Conservation (phyloP, 2,329 filamentous ascomycete genomes). For the Claviceps sp. region DNA sequence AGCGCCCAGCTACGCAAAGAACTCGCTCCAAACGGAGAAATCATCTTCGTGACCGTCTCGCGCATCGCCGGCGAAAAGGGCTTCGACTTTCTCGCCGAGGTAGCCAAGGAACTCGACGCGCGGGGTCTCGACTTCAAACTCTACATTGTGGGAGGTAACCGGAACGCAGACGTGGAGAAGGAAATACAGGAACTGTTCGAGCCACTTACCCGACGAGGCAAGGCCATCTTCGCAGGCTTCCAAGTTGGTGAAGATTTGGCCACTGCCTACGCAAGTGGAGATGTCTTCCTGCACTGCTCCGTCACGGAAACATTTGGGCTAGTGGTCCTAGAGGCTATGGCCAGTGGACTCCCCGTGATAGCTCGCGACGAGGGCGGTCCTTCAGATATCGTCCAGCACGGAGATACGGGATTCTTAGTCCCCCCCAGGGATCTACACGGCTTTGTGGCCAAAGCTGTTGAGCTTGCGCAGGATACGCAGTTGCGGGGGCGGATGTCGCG, state of each 20-base stretch:
- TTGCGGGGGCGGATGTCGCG: constrained; percentile 32
- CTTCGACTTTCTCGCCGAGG: constrained; percentile 51
- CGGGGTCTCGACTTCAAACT: constrained; percentile 47
- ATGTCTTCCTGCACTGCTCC: constrained; percentile 60
- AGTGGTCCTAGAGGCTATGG: constrained; percentile 59
- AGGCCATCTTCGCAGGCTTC: constrained; percentile 55
- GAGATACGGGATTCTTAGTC: constrained; percentile 46
- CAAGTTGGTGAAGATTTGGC: constrained; percentile 46
- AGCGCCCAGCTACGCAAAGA: constrained; percentile 36
- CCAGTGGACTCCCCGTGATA: constrained; percentile 54
- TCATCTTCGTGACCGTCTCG: constrained; percentile 53
- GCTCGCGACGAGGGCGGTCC: constrained; percentile 58
- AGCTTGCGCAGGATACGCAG: constrained; percentile 31
- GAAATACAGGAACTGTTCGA: constrained; percentile 49
- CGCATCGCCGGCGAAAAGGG: constrained; percentile 58
- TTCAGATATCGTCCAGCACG: constrained; percentile 50
- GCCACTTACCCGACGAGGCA: constrained; percentile 30
- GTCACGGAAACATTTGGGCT: constrained; percentile 61
- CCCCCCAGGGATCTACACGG: constrained; percentile 42
- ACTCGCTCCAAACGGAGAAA: constrained; percentile 48
- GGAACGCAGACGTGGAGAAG: constrained; percentile 47
- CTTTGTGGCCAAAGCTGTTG: constrained; percentile 41
- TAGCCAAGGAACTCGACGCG: constrained; percentile 38
- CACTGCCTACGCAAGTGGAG: constrained; percentile 52
- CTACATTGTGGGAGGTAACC: constrained; percentile 55